Evolutionary conservation across 805 yeast species (phyloP).

Genomic region (Cyberlindnera euphorbiiphila): DNA sequence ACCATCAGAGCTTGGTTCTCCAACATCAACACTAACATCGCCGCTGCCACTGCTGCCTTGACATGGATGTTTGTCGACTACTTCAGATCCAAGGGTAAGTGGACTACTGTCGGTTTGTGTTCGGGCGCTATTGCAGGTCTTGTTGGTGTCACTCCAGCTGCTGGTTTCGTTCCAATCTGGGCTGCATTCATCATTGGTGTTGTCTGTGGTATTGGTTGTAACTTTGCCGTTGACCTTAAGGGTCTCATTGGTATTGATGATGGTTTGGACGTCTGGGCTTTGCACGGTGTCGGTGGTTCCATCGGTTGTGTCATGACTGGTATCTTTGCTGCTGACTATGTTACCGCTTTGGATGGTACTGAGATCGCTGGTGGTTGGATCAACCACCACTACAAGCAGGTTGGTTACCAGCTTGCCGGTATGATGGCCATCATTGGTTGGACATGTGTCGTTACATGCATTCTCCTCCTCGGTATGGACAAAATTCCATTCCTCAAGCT

Average conservation of each 20-base stretch:
- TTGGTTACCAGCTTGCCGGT: slow-evolving; percentile 87
- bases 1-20: slow-evolving; percentile 94
- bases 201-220: slow-evolving; percentile 72
- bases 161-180: slow-evolving; percentile 93
- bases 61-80: slow-evolving; percentile 93
- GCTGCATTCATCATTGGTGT: slow-evolving; percentile 82
- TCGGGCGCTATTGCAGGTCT: slow-evolving; percentile 92
- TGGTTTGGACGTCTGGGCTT: slow-evolving; percentile 90
- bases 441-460: slow-evolving; percentile 70
- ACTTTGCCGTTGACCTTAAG: slow-evolving; percentile 82
- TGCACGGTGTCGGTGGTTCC: slow-evolving; percentile 93
- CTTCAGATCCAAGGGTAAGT: slow-evolving; percentile 72
- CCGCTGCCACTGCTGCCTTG: slow-evolving; percentile 90
- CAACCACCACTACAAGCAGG: slow-evolving; percentile 75
- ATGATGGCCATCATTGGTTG: slow-evolving; percentile 66
- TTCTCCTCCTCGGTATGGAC: slow-evolving; percentile 65
- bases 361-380: slow-evolving; percentile 84
- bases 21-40: slow-evolving; percentile 85
- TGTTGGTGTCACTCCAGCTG: slow-evolving; percentile 95
- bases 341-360: slow-evolving; percentile 77
- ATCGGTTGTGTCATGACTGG: slow-evolving; percentile 84
- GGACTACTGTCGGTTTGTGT: slow-evolving; percentile 93
- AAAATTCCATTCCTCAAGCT: slow-evolving; percentile 75
- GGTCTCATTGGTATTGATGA: slow-evolving; percentile 74
- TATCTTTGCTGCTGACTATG: slow-evolving; percentile 86